Percentiles rank a stretch among this genome's conserved stretches.
phyloP scores from a whole-genome alignment of 2,329 filamentous ascomycete species.

The Diaporthe humulicola region DNA sequence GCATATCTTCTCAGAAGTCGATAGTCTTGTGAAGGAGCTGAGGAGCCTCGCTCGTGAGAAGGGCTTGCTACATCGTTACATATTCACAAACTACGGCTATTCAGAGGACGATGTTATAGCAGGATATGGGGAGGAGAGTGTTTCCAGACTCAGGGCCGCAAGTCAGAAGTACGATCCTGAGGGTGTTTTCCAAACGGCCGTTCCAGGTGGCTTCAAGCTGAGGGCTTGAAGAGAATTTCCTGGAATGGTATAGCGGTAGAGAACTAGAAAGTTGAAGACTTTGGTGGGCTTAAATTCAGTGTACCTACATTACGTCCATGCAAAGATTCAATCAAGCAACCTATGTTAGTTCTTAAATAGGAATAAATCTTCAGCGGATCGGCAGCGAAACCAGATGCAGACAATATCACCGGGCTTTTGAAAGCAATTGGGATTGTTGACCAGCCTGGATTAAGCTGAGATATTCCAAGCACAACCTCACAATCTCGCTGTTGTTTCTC shows the following conservation, averaged over 20 bases:
- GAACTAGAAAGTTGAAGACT: too few species aligned
- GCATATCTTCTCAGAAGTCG: slow-evolving; percentile 39
- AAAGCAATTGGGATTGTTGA: too few species aligned
- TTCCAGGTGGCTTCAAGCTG: slow-evolving; percentile 41
- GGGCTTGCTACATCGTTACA: slow-evolving; percentile 40
- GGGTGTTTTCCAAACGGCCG: slow-evolving; percentile 38
- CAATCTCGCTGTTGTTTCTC: not conserved
- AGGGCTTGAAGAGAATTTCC: too few species aligned
- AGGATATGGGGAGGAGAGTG: slow-evolving; percentile 31
- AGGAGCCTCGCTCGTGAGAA: slow-evolving; percentile 34
- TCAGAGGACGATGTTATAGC: slow-evolving; percentile 37
- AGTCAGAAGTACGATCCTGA: slow-evolving; percentile 8
- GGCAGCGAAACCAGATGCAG: too few species aligned
- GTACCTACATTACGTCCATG: too few species aligned
- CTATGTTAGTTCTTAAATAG: too few species aligned
- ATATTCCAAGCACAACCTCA: not conserved
- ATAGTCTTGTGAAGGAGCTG: slow-evolving; percentile 1
- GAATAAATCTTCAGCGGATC: too few species aligned
- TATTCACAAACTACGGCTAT: slow-evolving; percentile 41
- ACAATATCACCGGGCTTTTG: too few species aligned
- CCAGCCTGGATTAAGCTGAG: not conserved
- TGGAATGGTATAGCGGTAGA: too few species aligned
- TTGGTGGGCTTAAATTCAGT: too few species aligned
- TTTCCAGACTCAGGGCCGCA: not conserved
- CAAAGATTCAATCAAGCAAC: too few species aligned